Conservation (phyloP, 1,139 yeast genomes). For the Diutina neorugosa region DNA sequence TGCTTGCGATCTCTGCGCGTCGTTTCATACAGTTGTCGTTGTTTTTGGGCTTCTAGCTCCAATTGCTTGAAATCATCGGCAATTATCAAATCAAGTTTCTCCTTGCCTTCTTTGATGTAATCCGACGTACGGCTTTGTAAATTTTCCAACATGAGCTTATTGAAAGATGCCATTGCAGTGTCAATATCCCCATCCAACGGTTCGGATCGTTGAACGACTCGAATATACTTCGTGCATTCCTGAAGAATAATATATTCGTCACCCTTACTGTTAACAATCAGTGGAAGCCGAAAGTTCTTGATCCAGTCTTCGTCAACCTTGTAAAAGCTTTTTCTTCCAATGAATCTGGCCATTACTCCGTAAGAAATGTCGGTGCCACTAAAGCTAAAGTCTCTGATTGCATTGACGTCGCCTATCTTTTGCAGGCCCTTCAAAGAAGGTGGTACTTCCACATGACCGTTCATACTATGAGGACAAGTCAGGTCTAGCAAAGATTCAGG, state of each 20-base stretch:
- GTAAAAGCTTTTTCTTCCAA: constrained; percentile 15
- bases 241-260: constrained; percentile 32
- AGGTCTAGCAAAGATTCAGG: constrained; percentile 14
- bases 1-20: constrained; percentile 1
- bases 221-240: constrained; percentile 17
- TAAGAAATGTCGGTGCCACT: constrained; percentile 10
- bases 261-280: constrained; percentile 23
- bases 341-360: constrained; percentile 14
- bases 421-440: constrained; percentile 12
- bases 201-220: constrained; percentile 18
- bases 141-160: constrained; percentile 15
- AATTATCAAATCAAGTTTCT: constrained; percentile 12
- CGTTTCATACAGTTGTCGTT: neutral
- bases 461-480: constrained; percentile 10
- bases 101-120: constrained; percentile 14
- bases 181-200: constrained; percentile 6
- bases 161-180: constrained; percentile 5
- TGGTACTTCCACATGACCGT: constrained; percentile 13
- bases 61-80: neutral
- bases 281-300: constrained; percentile 12
- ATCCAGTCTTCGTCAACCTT: constrained; percentile 9
- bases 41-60: neutral
- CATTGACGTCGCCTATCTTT: constrained; percentile 4
- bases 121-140: constrained; percentile 19
- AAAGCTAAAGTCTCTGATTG: constrained; percentile 10